These are phyloP conservation scores for Paspalum notatum DNA, from an alignment of 176 grass and related monocot genomes.

Conservation along the genomic window DNA sequence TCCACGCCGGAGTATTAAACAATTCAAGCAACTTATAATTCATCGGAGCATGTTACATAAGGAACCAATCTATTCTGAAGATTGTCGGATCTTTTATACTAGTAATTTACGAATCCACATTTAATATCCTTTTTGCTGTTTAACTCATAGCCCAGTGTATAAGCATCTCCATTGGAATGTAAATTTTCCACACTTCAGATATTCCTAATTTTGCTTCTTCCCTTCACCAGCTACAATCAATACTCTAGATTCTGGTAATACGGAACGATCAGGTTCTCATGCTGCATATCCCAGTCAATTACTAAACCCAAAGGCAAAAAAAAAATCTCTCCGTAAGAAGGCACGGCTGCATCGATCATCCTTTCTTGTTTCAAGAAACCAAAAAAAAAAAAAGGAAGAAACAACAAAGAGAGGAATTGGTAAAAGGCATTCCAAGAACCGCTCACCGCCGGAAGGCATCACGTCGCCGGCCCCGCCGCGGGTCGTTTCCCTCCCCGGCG, in stretches of 20 bases:
- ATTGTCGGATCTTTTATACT: background rate
- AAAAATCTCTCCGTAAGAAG: background rate
- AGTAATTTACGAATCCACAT: background rate
- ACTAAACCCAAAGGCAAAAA: background rate
- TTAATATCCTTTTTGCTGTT: background rate
- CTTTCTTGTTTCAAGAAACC: background rate
- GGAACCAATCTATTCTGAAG: background rate
- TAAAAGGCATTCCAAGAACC: conserved; percentile 8
- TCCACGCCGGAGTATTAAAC: conserved; percentile 22
- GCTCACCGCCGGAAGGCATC: conserved; percentile 35
- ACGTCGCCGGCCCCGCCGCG: background rate
- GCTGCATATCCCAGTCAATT: conserved; percentile 7
- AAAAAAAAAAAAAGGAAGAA: background rate
- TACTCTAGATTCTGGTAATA: background rate
- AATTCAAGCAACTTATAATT: conserved; percentile 1
- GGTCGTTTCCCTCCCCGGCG: background rate
- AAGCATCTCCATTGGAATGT: background rate
- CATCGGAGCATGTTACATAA: background rate
- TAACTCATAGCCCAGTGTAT: background rate
- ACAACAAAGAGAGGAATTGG: background rate
- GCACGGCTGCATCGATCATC: background rate
- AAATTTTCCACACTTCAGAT: background rate
- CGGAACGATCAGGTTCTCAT: background rate
- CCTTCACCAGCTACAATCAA: background rate
- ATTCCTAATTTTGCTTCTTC: background rate